phyloP scores from a whole-genome alignment of 2,329 filamentous ascomycete species.

The Gliomastix tumulicola region DNA sequence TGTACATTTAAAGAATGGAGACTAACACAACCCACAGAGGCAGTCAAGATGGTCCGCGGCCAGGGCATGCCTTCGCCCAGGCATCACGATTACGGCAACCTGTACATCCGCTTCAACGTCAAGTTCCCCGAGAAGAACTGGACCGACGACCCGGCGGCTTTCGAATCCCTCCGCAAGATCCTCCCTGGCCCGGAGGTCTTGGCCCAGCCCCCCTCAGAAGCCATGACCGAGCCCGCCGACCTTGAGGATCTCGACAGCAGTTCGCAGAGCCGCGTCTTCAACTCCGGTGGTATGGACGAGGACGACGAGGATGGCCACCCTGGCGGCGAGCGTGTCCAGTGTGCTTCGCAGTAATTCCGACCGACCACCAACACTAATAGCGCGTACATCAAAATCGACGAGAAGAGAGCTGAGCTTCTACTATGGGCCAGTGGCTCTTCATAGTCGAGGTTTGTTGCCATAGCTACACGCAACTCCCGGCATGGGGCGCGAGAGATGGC shows the following conservation, averaged over 20 bases:
- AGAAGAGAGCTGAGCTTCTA: too few species aligned
- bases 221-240: constrained; percentile 85
- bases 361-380: too few species aligned
- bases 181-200: constrained; percentile 65
- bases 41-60: constrained; percentile 88
- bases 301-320: constrained; percentile 72
- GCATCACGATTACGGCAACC: constrained; percentile 91
- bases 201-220: constrained; percentile 65
- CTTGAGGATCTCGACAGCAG: constrained; percentile 78
- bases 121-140: constrained; percentile 86
- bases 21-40: constrained; percentile 43
- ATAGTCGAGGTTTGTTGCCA: neutral
- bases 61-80: constrained; percentile 97
- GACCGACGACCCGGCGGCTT: constrained; percentile 59
- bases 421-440: neutral
- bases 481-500: too few species aligned
- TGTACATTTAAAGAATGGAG: too few species aligned
- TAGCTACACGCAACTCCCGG: too few species aligned
- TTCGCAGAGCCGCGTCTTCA: constrained; percentile 59
- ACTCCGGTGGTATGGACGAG: constrained; percentile 57
- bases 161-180: constrained; percentile 74
- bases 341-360: constrained; percentile 85
- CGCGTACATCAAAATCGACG: too few species aligned
- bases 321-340: constrained; percentile 76
- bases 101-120: constrained; percentile 96